Base-by-base conservation (phyloP, 495 filamentous ascomycete genomes). In the Trichoderma reesei region DNA sequence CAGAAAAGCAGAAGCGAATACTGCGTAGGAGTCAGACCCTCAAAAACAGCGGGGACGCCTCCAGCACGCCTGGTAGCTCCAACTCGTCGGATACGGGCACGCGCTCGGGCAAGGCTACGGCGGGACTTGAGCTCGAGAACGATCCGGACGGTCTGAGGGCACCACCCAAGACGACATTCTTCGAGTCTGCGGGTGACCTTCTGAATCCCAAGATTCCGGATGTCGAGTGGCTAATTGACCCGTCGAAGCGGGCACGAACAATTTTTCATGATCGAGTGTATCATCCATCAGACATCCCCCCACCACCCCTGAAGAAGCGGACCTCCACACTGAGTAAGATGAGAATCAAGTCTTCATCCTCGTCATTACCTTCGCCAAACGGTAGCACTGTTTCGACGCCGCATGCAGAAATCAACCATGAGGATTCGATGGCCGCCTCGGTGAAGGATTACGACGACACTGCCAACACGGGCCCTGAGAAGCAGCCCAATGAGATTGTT, bases 251-350 rank as follows among this genome's bases (percentile, higher is more conserved):
- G n/a, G 84, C 90, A 6, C 84, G 89, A 42, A 96, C 95, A 13
- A 98, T 98, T 65, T 97, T 97, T 75, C 94, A 98, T 76, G 94
- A 98, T 73, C 88, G 94, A 14, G 83, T 98, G 34, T 98, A 98
- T 74, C 90, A 92, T 70, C 90, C 93, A 0, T 85, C 88, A 44
- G 94, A 98, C 73, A 96, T 98, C 56, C 94, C 94, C 1, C 86
- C 83, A n/a, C 89, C 91, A 7, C 82, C 87, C 4, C 75, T 88
- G 0, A 83, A 84, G 65, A 88, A 87, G 65, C 77, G 72, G 31
- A 71, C 73, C 5, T 75, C 31, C 8, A 10, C 61, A 11, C 20
- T 63, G 10, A 46, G 61, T 33, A 63, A 37, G 41, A 42, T 42
- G 38, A 46, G 33, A 10, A 6, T 48, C 34, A 37, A 48, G 34